phyloP scores from a whole-genome alignment of 192 early-diverging fungal genomes.

The Umbelopsis vinacea region DNA sequence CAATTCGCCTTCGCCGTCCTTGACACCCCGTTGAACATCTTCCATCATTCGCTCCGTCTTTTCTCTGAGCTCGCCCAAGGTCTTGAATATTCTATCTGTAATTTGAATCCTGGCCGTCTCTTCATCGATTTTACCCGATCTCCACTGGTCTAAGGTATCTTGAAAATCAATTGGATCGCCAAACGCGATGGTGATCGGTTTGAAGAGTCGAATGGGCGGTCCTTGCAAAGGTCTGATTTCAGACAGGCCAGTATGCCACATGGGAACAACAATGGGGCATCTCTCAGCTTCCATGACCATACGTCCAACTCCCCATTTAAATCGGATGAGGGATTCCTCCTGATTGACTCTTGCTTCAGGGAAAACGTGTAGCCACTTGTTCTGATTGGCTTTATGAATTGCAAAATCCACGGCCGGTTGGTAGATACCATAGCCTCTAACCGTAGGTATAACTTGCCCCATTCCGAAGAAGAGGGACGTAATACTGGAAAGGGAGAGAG shows the following conservation, averaged over 20 bases:
- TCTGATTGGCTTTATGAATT: constrained; percentile 65
- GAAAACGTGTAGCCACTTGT: constrained; percentile 89
- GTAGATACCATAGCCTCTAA: constrained; percentile 84
- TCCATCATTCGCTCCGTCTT: constrained; percentile 15
- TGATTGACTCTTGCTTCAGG: constrained; percentile 83
- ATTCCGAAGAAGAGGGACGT: constrained; percentile 69
- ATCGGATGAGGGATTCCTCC: constrained; percentile 54
- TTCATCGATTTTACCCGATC: constrained; percentile 52
- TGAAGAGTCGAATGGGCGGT: constrained; percentile 56
- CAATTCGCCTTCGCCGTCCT: constrained; percentile 13
- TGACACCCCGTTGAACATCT: constrained; percentile 13
- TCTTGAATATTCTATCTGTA: constrained; percentile 54
- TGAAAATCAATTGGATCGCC: constrained; percentile 78
- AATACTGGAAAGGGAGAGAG: constrained; percentile 35
- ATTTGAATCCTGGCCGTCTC: constrained; percentile 55
- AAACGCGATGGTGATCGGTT: constrained; percentile 65
- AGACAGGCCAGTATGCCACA: constrained; percentile 70
- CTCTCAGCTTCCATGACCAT: constrained; percentile 78
- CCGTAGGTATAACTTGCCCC: constrained; percentile 82
- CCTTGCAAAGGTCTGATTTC: constrained; percentile 61
- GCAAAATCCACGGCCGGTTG: constrained; percentile 86
- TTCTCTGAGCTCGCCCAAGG: constrained; percentile 48
- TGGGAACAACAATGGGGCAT: constrained; percentile 69
- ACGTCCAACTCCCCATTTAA: constrained; percentile 89
- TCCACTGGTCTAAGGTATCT: constrained; percentile 59